Base-by-base conservation (phyloP, 805 yeast genomes). In the Teunomyces kruisii region DNA sequence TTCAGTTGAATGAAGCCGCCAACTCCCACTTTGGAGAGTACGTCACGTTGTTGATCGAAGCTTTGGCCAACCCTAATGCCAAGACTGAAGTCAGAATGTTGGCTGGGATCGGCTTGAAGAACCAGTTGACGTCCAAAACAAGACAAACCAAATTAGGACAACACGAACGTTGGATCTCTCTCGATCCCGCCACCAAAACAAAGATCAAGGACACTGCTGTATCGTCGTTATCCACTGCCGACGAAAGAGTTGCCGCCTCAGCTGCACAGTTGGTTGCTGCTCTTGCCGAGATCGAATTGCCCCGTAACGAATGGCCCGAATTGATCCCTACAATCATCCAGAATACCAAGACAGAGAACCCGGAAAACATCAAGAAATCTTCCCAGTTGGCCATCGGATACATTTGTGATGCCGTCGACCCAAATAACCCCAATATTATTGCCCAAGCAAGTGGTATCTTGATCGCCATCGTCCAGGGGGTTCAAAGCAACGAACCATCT, bases 391-490 rank as follows among this genome's bases (percentile, higher is more conserved):
- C 97, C 5, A 87, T 94, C 57, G 99, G 99, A 44, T 94, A 89
- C 67, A 92, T 94, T 52, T 94, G 99, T 70, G 99, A 94, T 68
- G 79, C 85, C 49, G 92, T 96, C 4, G 96, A 94, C 62, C 94
- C 97, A 22, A 70, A 70, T 45, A 84, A 84, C 61, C 83, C 85
- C 17, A 85, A 84, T 27, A 83, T 92, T 50, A 82, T 84, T 8
- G 75, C 88, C 4, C 96, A 91, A 66, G 84, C 96, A 15, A 88
- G 88, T 65, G 96, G 96, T 44, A 89, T 94, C 45, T 75, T 94
- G 53, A 90, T 95, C 52, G 96, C 99, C 17, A 90, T 92, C 60
- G 95, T 92, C 38, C 98, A 94, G 72, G 98, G 98, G 53, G 97
- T 96, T 3, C 96, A 88, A 62, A 70, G 85, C 16, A 73, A 82